Percentiles rank a stretch among this genome's conserved stretches.
Evolutionary conservation across 148 eudicot species (phyloP).

Genomic region (Hydrangea macrophylla): DNA sequence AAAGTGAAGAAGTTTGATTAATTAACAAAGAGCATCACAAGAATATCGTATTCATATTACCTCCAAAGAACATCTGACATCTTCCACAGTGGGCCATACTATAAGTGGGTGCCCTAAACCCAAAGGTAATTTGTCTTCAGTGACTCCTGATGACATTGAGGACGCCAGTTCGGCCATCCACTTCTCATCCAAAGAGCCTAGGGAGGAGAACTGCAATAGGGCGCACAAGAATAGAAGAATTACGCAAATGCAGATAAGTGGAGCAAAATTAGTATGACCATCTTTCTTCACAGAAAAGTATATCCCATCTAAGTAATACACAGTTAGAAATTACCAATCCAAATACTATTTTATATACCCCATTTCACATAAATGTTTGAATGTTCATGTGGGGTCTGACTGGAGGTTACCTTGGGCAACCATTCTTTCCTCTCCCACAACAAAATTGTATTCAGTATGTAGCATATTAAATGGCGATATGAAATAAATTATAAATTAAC

Average conservation of each 20-base stretch:
- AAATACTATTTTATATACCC: not conserved
- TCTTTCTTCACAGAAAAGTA: not conserved
- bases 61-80: conserved; percentile 92
- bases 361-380: not conserved
- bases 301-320: not conserved
- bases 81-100: conserved; percentile 93
- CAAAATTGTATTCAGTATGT: not conserved
- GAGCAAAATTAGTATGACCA: not conserved
- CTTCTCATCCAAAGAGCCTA: conserved; percentile 97
- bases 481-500: not conserved
- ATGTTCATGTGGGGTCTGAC: not conserved
- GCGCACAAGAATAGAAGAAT: conserved; percentile 14
- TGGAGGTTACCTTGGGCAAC: not conserved
- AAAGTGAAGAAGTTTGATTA: not conserved
- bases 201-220: conserved; percentile 78
- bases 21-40: not conserved
- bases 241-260: not conserved
- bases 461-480: not conserved
- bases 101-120: conserved; percentile 81
- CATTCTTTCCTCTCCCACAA: not conserved
- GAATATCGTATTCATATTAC: conserved; percentile 28
- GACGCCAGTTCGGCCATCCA: conserved; percentile 91
- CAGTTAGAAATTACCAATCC: not conserved
- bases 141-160: conserved; percentile 79
- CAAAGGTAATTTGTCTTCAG: conserved; percentile 63